Base-by-base conservation (phyloP, 371 early-diverging fungal species). In the Rhizomucor miehei region DNA sequence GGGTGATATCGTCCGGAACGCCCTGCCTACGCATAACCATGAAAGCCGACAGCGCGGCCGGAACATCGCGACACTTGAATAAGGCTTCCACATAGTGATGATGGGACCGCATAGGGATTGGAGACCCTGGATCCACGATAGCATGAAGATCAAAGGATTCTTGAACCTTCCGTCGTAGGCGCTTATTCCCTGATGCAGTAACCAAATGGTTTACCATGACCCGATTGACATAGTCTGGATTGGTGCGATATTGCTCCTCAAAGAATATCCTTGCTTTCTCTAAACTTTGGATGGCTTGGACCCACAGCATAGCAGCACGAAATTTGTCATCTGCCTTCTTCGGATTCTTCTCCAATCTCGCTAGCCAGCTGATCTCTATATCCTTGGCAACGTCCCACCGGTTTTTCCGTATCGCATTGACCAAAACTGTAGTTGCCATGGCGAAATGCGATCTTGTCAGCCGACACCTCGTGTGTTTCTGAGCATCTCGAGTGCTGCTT, bases 191-290 rank as follows among this genome's bases (percentile, higher is more conserved):
- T 46, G 62, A 66, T 8, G 52, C 67, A 10, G 23, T 61, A 11
- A 77, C 56, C 12, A 77, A 37, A 54, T 71, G 69, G 43, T 77
- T 71, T 35, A 69, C 63, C 77, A 77, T 77, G 24, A 73, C 59
- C 6, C 55, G 39, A 52, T 71, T 65, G 14, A 71, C 65, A 38
- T 36, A 41, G 0, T 45, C 25, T 25, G 47, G 9, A 36, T 67
- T 52, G 12, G 54, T 35, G 19, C 45, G 14, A 34, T 63, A 61
- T 29, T 71, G 21, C 24, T 39, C 37, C 19, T 69, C 67, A 51
- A 75, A 65, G 25, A 59, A 59, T 1, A 43, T 16, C 39, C 63
- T 54, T 8, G 63, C 72, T 13, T 49, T 46, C 21, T 66, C 59
- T 21, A 75, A 54, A 35, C 59, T 51, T 16, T 44, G 41, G 24